Percentiles rank a stretch among this genome's conserved stretches.
Conservation (phyloP, 148 eudicot genomes). For the Vaccinium vitisidaea region DNA sequence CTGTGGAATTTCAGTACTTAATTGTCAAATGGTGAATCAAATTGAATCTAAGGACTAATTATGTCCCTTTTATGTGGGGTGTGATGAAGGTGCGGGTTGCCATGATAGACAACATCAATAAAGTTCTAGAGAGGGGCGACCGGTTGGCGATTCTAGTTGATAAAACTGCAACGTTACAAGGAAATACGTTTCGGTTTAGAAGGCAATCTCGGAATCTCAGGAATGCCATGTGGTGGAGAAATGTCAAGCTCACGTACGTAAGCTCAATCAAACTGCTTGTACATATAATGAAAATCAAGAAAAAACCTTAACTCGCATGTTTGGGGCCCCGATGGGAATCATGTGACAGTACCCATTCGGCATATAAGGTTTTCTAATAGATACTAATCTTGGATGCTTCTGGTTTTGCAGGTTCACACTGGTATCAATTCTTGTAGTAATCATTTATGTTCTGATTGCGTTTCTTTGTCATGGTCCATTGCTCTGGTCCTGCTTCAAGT, state of each 20-base stretch:
- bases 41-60: neutral
- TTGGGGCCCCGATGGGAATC: no score
- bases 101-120: conserved; percentile 94
- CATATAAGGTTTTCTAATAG: neutral
- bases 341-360: no score
- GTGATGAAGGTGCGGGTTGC: conserved; percentile 67
- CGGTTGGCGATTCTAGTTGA: conserved; percentile 87
- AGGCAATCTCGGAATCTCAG: conserved; percentile 88
- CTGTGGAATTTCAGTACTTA: neutral
- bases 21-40: neutral
- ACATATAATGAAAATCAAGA: neutral
- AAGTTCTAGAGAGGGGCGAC: conserved; percentile 95
- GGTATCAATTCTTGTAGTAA: neutral
- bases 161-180: conserved; percentile 80
- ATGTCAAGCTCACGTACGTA: conserved; percentile 87
- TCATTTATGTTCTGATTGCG: neutral
- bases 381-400: neutral
- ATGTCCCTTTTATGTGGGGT: neutral
- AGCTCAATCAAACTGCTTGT: neutral
- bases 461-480: conserved; percentile 3
- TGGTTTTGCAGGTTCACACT: neutral
- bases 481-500: neutral
- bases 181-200: conserved; percentile 83
- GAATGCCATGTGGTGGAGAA: conserved; percentile 92
- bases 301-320: neutral